These are phyloP conservation scores for Rhizoclosmatium globosum DNA, from an alignment of 192 early-diverging fungal genomes.

Conservation along the genomic window DNA sequence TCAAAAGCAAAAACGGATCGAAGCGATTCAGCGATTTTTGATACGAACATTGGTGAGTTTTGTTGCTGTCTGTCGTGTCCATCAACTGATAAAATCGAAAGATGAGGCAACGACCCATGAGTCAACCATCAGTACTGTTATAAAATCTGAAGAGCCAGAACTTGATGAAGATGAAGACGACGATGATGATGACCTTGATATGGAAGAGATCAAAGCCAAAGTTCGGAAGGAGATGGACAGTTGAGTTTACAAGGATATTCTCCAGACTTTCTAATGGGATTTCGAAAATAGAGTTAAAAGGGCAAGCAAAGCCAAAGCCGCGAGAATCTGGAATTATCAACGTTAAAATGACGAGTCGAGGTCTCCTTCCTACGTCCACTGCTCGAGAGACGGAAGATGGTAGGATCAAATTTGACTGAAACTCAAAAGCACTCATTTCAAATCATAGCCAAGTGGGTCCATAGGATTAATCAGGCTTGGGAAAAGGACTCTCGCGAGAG, in stretches of 20 bases:
- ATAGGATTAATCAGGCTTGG: slow-evolving; percentile 47
- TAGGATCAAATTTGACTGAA: not conserved
- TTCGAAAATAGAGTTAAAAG: slow-evolving; percentile 34
- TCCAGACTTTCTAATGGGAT: not conserved
- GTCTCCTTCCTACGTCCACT: slow-evolving; percentile 51
- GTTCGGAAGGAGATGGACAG: slow-evolving; percentile 49
- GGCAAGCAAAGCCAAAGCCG: slow-evolving; percentile 27
- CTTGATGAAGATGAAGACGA: slow-evolving; percentile 22
- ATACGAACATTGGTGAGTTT: slow-evolving; percentile 21
- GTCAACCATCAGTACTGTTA: too few species aligned
- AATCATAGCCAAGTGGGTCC: slow-evolving; percentile 53
- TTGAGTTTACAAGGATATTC: not conserved
- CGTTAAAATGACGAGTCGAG: slow-evolving; percentile 55
- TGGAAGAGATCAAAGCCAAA: slow-evolving; percentile 53
- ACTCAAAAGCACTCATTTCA: not conserved
- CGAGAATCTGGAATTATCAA: slow-evolving; percentile 33
- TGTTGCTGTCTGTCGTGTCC: not conserved
- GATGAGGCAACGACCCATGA: too few species aligned
- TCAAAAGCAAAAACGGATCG: not conserved
- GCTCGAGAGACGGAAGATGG: slow-evolving; percentile 66
- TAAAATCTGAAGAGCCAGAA: not conserved
- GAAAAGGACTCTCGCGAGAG: slow-evolving; percentile 30
- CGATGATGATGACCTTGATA: slow-evolving; percentile 56
- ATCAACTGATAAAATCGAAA: too few species aligned
- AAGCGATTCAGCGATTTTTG: slow-evolving; percentile 46